Conservation (phyloP, 257 asterid species). For the Primulina tabacum region DNA sequence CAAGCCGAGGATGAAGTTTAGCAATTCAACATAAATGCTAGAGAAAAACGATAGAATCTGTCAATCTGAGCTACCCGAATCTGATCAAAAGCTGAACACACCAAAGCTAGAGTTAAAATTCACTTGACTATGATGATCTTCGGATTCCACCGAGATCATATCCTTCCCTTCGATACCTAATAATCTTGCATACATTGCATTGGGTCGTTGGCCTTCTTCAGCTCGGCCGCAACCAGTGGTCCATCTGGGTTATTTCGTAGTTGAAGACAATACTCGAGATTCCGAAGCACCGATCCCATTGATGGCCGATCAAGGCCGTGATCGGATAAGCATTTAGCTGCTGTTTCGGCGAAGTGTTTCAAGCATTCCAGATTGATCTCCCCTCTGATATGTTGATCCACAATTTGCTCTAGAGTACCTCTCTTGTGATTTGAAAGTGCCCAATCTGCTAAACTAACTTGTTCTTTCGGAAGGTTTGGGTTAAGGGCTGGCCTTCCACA, state of each 20-base stretch:
- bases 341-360: conserved; percentile 48
- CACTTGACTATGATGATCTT: conserved; percentile 17
- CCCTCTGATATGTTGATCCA: conserved; percentile 44
- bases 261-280: conserved; percentile 56
- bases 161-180: conserved; percentile 32
- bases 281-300: conserved; percentile 70
- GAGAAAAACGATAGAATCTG: no score
- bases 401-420: conserved; percentile 32
- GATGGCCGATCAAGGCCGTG: conserved; percentile 58
- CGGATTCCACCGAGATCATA: conserved; percentile 15
- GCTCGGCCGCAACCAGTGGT: conserved; percentile 31
- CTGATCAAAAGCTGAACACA: no score
- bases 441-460: conserved; percentile 73
- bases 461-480: conserved; percentile 51
- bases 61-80: no score
- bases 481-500: conserved; percentile 65
- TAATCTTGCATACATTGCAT: conserved; percentile 32
- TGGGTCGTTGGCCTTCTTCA: conserved; percentile 33
- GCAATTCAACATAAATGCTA: no score
- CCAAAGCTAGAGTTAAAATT: conserved; percentile 1
- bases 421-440: conserved; percentile 31
- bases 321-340: conserved; percentile 59
- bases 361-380: conserved; percentile 46
- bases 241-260: conserved; percentile 44
- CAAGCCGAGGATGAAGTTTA: no score